A percentile compares a stretch with the other conserved stretches of the same genome.
These are phyloP conservation scores for Epichloe aotearoae DNA, from an alignment of 2,329 filamentous ascomycete genomes.

Conservation along the genomic window DNA sequence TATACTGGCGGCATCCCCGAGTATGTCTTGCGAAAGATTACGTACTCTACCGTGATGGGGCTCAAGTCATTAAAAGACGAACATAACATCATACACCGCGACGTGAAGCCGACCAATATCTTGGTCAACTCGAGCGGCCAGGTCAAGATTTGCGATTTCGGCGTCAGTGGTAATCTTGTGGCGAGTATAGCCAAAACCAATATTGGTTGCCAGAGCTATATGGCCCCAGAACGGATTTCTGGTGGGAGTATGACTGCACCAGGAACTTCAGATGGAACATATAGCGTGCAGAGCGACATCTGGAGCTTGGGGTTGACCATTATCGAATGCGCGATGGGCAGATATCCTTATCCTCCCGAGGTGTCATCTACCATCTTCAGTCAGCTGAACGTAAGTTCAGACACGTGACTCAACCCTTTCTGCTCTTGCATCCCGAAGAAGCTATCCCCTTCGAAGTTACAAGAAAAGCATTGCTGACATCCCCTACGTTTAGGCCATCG, in stretches of 20 bases:
- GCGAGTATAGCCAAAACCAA: conserved; percentile 98
- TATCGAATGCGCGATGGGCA: conserved; percentile 88
- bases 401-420: neutral
- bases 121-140: conserved; percentile 80
- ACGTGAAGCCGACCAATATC: conserved; percentile 99
- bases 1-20: conserved; percentile 88
- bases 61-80: conserved; percentile 91
- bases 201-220: conserved; percentile 97
- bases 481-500: conserved; percentile 59
- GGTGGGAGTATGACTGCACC: conserved; percentile 66
- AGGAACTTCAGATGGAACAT: conserved; percentile 64
- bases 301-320: conserved; percentile 93
- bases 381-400: conserved; percentile 69
- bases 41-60: conserved; percentile 77
- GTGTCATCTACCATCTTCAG: conserved; percentile 98
- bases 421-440: neutral
- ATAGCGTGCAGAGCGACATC: conserved; percentile 95
- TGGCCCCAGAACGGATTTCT: conserved; percentile 93
- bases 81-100: conserved; percentile 97
- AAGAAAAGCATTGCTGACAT: conserved; percentile 3
- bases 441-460: no score
- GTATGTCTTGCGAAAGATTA: conserved; percentile 76
- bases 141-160: conserved; percentile 97
- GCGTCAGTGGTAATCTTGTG: conserved; percentile 90
- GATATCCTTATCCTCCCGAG: conserved; percentile 93